These are phyloP conservation scores for Tephrocybe sp. DNA, from an alignment of 768 basidiomycete species.

Conservation along the genomic window DNA sequence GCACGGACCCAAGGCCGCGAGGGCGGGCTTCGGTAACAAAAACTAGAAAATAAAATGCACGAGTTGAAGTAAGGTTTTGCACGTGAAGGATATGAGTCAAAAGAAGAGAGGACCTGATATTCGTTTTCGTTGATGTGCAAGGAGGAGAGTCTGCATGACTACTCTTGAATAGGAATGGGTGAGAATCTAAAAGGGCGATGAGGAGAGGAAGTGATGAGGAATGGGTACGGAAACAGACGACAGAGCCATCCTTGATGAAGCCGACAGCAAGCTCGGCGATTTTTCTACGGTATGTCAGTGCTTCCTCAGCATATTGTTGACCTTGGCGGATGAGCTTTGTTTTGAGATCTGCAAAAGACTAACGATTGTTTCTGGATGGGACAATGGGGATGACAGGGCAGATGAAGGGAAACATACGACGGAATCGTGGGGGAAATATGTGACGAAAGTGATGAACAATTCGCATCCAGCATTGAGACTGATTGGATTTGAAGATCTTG, in stretches of 20 bases:
- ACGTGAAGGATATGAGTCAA: no score
- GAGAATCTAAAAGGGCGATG: conserved; percentile 60
- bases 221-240: conserved; percentile 42
- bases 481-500: conserved; percentile 71
- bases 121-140: conserved; percentile 87
- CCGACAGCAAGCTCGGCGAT: conserved; percentile 87
- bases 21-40: conserved; percentile 97
- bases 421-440: conserved; percentile 78
- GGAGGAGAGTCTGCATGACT: conserved; percentile 87
- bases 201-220: neutral
- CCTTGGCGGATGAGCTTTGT: conserved; percentile 81
- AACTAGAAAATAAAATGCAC: conserved; percentile 41
- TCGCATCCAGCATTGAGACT: conserved; percentile 87
- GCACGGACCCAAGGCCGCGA: conserved; percentile 75
- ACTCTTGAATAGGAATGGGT: conserved; percentile 97
- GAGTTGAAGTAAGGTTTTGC: no score
- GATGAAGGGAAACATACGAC: conserved; percentile 47
- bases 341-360: conserved; percentile 87
- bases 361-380: conserved; percentile 10
- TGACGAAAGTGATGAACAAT: conserved; percentile 87
- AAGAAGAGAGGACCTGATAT: conserved; percentile 84
- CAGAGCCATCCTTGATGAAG: conserved; percentile 94
- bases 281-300: conserved; percentile 81
- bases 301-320: conserved; percentile 70
- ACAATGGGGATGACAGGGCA: conserved; percentile 11